Conservation (phyloP, 1,139 yeast genomes). For the Candida sanyaensis region DNA sequence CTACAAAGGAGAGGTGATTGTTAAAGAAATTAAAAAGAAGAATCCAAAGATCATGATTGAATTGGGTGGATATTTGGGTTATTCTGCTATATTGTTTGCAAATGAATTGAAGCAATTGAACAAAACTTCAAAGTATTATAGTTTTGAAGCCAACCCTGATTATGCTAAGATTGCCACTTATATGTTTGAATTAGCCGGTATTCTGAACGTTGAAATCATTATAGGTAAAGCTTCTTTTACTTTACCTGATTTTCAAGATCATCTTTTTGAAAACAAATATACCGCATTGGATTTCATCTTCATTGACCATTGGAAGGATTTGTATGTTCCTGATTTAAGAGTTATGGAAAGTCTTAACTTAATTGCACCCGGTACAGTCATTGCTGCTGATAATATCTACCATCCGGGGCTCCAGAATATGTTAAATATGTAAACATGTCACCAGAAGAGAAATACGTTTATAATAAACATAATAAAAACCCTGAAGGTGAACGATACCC, state of each 20-base stretch:
- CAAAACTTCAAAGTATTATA: constrained; percentile 31
- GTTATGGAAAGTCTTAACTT: constrained; percentile 42
- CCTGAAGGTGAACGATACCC: constrained; percentile 27
- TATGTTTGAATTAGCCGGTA: constrained; percentile 39
- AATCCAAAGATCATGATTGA: constrained; percentile 41
- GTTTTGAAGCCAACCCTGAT: constrained; percentile 37
- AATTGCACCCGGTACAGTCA: constrained; percentile 40
- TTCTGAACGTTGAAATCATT: constrained; percentile 33
- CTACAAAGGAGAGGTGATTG: constrained; percentile 31
- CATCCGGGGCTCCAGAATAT: constrained; percentile 45
- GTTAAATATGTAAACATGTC: constrained; percentile 37
- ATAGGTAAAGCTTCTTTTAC: constrained; percentile 38
- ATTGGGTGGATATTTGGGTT: constrained; percentile 48
- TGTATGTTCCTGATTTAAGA: constrained; percentile 45
- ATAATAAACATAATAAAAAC: constrained; percentile 26
- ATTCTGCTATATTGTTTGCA: constrained; percentile 42
- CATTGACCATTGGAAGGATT: constrained; percentile 43
- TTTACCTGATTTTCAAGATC: constrained; percentile 26
- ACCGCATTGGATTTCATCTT: constrained; percentile 36
- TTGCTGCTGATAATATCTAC: constrained; percentile 43
- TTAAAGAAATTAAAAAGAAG: constrained; percentile 22
- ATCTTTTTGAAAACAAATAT: constrained; percentile 13
- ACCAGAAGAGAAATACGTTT: constrained; percentile 36
- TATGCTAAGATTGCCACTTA: constrained; percentile 35
- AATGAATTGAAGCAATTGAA: constrained; percentile 22